These are phyloP conservation scores for Ephemerocybe angulata DNA, from an alignment of 768 basidiomycete species.

Conservation along the genomic window DNA sequence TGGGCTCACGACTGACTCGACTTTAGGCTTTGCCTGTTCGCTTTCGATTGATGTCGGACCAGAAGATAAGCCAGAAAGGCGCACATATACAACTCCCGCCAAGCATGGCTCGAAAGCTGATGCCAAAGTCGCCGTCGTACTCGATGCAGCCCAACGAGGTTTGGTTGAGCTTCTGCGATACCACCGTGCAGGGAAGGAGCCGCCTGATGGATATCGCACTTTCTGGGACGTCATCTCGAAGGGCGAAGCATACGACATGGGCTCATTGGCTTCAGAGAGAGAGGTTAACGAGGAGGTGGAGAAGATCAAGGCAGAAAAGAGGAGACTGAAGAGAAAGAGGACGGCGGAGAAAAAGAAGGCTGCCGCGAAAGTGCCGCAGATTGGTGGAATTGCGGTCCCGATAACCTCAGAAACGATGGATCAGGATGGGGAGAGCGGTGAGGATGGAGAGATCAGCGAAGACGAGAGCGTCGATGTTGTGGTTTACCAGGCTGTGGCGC, in stretches of 20 bases:
- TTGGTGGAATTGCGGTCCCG: no score
- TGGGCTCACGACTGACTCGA: no score
- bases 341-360: no score
- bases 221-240: conserved; percentile 28
- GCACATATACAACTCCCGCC: conserved; percentile 41
- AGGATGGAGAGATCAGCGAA: no score
- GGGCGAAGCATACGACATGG: not conserved
- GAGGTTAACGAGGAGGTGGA: not conserved
- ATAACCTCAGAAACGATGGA: no score
- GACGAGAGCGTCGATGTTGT: no score
- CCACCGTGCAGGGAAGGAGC: conserved; percentile 36
- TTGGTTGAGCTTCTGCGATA: conserved; percentile 59
- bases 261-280: not conserved
- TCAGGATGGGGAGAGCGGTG: no score
- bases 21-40: no score
- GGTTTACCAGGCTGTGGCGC: no score
- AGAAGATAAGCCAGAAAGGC: conserved; percentile 28
- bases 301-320: not conserved
- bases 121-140: conserved; percentile 56
- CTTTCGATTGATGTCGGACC: conserved; percentile 40
- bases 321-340: conserved; percentile 6
- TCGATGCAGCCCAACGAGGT: conserved; percentile 51
- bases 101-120: conserved; percentile 58
- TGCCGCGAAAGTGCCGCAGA: no score
- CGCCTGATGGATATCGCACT: conserved; percentile 39